Evolutionary conservation across 257 asterid species (phyloP).

Genomic region (Linderniella brevidens): DNA sequence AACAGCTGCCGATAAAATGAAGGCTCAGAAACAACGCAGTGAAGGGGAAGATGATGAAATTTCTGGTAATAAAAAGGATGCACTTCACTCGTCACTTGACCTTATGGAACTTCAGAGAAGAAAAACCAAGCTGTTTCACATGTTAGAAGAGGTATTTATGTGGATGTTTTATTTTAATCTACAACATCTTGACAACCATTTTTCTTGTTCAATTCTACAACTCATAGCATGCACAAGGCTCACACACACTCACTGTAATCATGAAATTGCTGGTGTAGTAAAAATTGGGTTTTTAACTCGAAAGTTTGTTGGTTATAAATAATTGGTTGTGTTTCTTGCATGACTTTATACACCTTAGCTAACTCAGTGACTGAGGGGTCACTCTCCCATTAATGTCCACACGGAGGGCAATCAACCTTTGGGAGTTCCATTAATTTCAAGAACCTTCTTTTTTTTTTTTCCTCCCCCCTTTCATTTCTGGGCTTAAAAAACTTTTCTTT

Average conservation of each 20-base stretch:
- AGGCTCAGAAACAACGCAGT: slow-evolving; percentile 11
- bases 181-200: no score
- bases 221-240: background rate
- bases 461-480: background rate
- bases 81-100: slow-evolving; percentile 56
- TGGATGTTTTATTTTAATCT: no score
- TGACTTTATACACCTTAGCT: slow-evolving; percentile 12
- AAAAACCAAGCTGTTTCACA: slow-evolving; percentile 56
- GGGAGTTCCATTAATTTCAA: slow-evolving; percentile 16
- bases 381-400: slow-evolving; percentile 34
- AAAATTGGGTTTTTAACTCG: background rate
- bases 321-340: no score
- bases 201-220: background rate
- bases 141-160: slow-evolving; percentile 90
- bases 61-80: slow-evolving; percentile 21
- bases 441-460: slow-evolving; percentile 14
- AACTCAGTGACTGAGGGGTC: slow-evolving; percentile 12
- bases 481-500: no score
- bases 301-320: background rate
- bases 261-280: background rate
- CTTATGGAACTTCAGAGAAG: slow-evolving; percentile 59
- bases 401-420: slow-evolving; percentile 18
- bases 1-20: background rate
- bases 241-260: no score
- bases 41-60: slow-evolving; percentile 17